A percentile compares a stretch with the other conserved stretches of the same genome.
These are phyloP conservation scores for Rhodotorula graminis DNA, from an alignment of 768 basidiomycete genomes.

Conservation along the genomic window DNA sequence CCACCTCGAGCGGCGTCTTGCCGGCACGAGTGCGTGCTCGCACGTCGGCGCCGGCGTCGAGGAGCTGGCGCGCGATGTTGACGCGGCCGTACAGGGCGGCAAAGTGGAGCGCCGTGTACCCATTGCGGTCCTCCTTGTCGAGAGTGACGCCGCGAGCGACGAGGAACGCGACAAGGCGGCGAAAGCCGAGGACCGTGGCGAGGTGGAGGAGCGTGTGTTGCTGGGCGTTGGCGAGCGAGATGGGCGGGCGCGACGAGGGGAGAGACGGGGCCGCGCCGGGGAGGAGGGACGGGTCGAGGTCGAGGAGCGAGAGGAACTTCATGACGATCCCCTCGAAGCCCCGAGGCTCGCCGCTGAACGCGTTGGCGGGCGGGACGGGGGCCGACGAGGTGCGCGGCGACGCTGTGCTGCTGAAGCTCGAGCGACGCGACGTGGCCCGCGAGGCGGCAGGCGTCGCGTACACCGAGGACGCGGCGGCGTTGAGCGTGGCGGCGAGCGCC, in stretches of 20 bases:
- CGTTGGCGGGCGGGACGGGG: conserved; percentile 1
- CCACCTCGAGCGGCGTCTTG: conserved; percentile 48
- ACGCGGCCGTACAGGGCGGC: conserved; percentile 64
- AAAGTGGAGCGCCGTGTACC: conserved; percentile 83
- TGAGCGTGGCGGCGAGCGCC: conserved; percentile 24
- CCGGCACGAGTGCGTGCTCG: conserved; percentile 46
- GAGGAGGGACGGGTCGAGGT: conserved; percentile 56
- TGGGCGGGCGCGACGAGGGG: conserved; percentile 52
- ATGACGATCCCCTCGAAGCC: conserved; percentile 71
- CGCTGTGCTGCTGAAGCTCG: conserved; percentile 9
- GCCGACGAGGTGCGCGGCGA: neutral
- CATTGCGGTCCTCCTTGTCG: conserved; percentile 80
- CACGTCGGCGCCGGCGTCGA: conserved; percentile 73
- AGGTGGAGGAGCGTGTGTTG: conserved; percentile 88
- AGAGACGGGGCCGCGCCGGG: conserved; percentile 46
- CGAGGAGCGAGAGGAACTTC: conserved; percentile 73
- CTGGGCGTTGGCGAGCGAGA: conserved; percentile 64
- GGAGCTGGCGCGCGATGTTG: conserved; percentile 61
- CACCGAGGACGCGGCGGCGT: conserved; percentile 16
- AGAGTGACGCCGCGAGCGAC: conserved; percentile 67
- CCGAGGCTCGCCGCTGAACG: conserved; percentile 37
- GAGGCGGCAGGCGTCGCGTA: conserved; percentile 27
- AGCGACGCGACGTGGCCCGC: conserved; percentile 16
- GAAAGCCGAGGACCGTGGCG: conserved; percentile 71
- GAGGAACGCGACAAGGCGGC: conserved; percentile 65